Conservation (phyloP, 768 basidiomycete genomes). For the Sporobolomyces phaffii region DNA sequence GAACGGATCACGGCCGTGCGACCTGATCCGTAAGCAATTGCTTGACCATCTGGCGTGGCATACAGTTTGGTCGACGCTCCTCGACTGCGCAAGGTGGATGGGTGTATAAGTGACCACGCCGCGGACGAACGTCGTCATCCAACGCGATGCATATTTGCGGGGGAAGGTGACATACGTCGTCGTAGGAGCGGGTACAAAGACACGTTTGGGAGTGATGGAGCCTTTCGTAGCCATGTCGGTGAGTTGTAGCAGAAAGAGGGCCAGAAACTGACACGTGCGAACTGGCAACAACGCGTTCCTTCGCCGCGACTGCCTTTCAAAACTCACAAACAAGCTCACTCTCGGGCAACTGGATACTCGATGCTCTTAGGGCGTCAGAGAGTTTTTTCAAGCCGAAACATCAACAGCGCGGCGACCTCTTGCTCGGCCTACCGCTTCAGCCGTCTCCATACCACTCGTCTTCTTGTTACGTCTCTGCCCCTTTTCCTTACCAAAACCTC, state of each 20-base stretch:
- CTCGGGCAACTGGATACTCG: background rate
- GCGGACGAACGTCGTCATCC: background rate
- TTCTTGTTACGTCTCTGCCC: conserved; percentile 39
- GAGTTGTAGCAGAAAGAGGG: too few relatives aligned
- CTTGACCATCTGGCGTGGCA: conserved; percentile 14
- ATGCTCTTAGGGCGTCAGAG: background rate
- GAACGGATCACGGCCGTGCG: conserved; percentile 28
- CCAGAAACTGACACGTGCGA: background rate
- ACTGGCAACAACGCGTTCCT: background rate
- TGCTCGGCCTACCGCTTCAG: conserved; percentile 28
- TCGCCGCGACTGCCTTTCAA: too few relatives aligned
- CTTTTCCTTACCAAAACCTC: conserved; percentile 31
- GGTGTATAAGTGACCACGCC: background rate
- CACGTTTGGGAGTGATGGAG: background rate
- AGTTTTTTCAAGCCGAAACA: background rate
- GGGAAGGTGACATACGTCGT: background rate
- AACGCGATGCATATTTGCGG: too few relatives aligned
- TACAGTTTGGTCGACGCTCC: conserved; percentile 31
- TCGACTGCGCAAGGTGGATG: background rate
- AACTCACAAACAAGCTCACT: background rate
- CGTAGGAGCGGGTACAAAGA: background rate
- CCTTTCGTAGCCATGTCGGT: conserved; percentile 1
- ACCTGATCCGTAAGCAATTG: conserved; percentile 26
- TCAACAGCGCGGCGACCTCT: conserved; percentile 27
- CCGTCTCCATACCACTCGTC: conserved; percentile 34